Base-by-base conservation (phyloP, 2,329 filamentous ascomycete species). In the Davidsoniella eucalypti region DNA sequence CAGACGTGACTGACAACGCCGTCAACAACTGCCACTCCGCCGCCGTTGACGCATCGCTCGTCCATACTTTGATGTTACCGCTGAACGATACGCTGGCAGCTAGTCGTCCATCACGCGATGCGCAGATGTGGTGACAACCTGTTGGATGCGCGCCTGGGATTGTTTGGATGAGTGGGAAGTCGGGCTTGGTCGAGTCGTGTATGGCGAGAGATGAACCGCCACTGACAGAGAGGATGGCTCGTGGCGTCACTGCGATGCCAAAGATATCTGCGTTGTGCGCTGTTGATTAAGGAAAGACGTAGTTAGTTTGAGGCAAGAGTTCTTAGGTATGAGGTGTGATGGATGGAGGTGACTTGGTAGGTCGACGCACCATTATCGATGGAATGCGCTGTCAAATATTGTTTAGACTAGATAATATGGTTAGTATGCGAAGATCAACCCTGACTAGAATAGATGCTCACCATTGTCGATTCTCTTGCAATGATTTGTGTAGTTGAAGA, bases 301-400 rank as follows among this genome's bases (percentile, higher is more conserved):
- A 45, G 48, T 49, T 23, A 49, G 41, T 39, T n/a, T 38, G 21
- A 21, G 21, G 21, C 3, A 21, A 21, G 21, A 21, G 21, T 21
- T 21, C 21, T 21, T 21, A 5, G 21, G 21, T 21, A 5, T 4
- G 21, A 21, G 21, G 26, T 33, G 26, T 29, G 23, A 44, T 12
- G 14, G 12, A 26, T 9, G 40, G 17, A 6, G 37, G 14, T 29
- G 25, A 2, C 16, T 9, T 39, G 6, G 38, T n/a, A 29, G 23
- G 42, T 44, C 48, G 49, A 61, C 70, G 63, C 64, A 86, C 86
- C 87, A 70, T 87, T 77, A 63, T 94, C 84, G 64, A 94, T 78
- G 41, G 87, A 90, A 65, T 94, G 86, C 57, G 84, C 83, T 60
- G 90, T 93, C 55, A 98, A 76, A 64, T 95, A 98, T 81, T 96